Base-by-base conservation (phyloP, 805 yeast genomes). In the Monosporozyma yasuniensis region DNA sequence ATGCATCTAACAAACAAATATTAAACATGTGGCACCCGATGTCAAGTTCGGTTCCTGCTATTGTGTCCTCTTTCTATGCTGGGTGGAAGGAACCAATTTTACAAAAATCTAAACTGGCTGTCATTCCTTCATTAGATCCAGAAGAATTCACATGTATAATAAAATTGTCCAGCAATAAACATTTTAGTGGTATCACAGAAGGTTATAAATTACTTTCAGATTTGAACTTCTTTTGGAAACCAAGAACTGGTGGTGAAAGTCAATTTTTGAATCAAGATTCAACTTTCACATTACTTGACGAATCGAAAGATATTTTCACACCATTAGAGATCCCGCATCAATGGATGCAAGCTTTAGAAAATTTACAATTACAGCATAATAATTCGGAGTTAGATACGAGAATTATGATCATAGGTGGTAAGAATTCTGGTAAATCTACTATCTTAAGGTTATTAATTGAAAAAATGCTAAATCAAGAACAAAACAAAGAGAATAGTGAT, bases 391-490 rank as follows among this genome's bases (percentile, higher is more conserved):
- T 55, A 35, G 66, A 60, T 42, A 54, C 67, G 49, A 65, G 69
- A 49, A 51, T 71, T 8, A 56, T 71, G 48, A 60, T 68, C 2
- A 55, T 72, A 42, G 76, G 76, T n/a, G 72, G 71, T 5, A 88
- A 87, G 60, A 84, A 84, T 53, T 75, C 87, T 1, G 97, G 97
- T 1, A 89, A 89, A 60, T 84, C 96, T 1, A 83, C 95, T 0
- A 72, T 85, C 44, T 64, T 80, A 11, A 76, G 79, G 53, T 53
- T 78, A 2, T 61, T 87, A 5, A 49, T 78, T 4, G 84, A 86
- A 56, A 67, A 67, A 21, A 58, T 78, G 3, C 38, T 47, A 8
- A 52, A 52, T 23, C 10, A 50, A 59, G 7, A 59, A 63, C 18
- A 2, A 12, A 14, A 7, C n/a, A n/a, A 32, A 32, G 35, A 32